A percentile compares a stretch with the other conserved stretches of the same genome.
These are phyloP conservation scores for Entomortierella lignicola DNA, from an alignment of 192 early-diverging fungal species.

Conservation along the genomic window DNA sequence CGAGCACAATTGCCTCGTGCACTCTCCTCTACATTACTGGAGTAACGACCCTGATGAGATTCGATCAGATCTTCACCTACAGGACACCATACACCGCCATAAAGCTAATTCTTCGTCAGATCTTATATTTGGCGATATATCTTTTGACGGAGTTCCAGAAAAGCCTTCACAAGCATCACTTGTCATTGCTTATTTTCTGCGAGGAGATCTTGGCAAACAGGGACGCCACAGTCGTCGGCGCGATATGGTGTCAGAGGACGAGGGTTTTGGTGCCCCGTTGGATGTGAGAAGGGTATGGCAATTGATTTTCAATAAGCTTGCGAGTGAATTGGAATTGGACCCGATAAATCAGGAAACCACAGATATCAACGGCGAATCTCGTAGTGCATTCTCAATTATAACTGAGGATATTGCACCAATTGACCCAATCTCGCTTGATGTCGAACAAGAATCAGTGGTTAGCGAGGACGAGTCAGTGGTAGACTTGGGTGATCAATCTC, in stretches of 20 bases:
- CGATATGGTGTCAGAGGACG: background rate
- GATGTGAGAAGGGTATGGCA: conserved; percentile 30
- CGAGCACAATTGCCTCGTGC: conserved; percentile 60
- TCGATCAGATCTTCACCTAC: background rate
- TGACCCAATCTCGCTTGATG: background rate
- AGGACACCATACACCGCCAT: background rate
- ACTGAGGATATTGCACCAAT: background rate
- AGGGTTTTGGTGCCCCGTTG: conserved; percentile 3
- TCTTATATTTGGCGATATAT: conserved; percentile 6
- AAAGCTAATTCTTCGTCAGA: background rate
- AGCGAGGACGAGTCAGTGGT: background rate
- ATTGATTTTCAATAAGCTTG: conserved; percentile 28
- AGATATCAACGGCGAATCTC: background rate
- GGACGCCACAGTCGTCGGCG: background rate
- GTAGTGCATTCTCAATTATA: background rate
- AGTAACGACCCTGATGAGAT: background rate
- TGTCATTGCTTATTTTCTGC: conserved; percentile 31
- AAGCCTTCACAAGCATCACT: conserved; percentile 12
- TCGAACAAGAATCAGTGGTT: background rate
- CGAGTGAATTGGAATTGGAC: conserved; percentile 18
- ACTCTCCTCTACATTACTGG: conserved; percentile 56
- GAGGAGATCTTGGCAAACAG: conserved; percentile 22
- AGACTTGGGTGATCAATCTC: background rate
- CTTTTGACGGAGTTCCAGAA: background rate
- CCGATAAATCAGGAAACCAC: background rate